Conservation (phyloP, 192 early-diverging fungal species). For the Glomus cerebriforme region DNA sequence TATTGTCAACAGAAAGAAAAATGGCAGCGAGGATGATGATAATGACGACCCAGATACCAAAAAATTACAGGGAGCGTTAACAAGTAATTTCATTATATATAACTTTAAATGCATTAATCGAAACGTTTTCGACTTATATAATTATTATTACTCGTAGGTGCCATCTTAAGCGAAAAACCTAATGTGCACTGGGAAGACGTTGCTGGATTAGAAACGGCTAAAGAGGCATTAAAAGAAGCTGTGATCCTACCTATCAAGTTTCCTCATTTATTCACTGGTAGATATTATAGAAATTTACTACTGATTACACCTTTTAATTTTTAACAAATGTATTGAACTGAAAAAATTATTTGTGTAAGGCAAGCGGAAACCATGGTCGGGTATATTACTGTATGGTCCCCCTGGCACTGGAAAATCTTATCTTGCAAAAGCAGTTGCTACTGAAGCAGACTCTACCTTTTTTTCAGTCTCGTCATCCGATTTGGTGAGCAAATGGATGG, state of each 20-base stretch:
- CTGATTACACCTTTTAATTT: not conserved
- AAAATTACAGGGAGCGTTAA: constrained; percentile 48
- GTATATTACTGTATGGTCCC: constrained; percentile 95
- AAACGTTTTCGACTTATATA: not conserved
- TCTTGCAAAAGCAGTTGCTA: constrained; percentile 96
- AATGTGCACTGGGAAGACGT: constrained; percentile 98
- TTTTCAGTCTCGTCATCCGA: constrained; percentile 97
- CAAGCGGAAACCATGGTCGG: constrained; percentile 95
- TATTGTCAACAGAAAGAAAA: constrained; percentile 42
- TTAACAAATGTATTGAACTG: not conserved
- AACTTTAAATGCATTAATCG: not conserved
- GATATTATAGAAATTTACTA: not conserved
- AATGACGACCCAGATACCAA: constrained; percentile 51
- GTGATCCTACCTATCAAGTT: constrained; percentile 98
- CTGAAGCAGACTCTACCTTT: constrained; percentile 95
- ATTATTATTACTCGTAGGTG: constrained; percentile 46
- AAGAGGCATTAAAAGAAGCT: constrained; percentile 97
- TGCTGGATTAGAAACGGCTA: constrained; percentile 92
- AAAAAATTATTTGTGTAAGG: constrained; percentile 39
- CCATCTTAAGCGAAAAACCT: constrained; percentile 94
- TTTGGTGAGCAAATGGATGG: constrained; percentile 99
- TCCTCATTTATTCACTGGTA: constrained; percentile 91
- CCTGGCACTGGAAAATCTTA: constrained; percentile 98
- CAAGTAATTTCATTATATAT: constrained; percentile 19
- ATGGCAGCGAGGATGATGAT: constrained; percentile 40